Evolutionary conservation across 169 alveolate species (phyloP).

Genomic region (Toxoplasma gondii): DNA sequence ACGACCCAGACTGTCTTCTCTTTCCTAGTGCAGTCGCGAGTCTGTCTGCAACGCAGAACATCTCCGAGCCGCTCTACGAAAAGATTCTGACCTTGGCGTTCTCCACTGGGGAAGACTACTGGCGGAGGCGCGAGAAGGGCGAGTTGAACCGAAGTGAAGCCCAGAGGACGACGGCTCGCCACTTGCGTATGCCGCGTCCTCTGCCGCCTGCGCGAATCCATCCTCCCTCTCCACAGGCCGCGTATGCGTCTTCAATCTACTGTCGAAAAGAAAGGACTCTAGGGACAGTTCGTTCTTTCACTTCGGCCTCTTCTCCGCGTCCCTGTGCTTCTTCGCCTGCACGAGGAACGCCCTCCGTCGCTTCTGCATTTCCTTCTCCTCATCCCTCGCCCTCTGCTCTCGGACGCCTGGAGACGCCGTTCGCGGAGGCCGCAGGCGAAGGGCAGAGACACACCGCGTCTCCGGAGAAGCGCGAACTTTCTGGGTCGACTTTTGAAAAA

Average conservation of each 20-base stretch:
- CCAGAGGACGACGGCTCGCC: too few relatives aligned
- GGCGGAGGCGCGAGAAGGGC: not conserved
- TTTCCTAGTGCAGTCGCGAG: not conserved
- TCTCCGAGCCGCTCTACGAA: not conserved
- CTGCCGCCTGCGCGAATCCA: not conserved
- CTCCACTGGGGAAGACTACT: not conserved
- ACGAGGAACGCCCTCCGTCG: too few relatives aligned
- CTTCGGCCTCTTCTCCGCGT: too few relatives aligned
- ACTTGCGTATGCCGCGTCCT: not conserved
- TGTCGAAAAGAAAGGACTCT: too few relatives aligned
- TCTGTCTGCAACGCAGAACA: not conserved
- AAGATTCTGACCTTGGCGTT: not conserved
- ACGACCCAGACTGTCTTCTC: not conserved
- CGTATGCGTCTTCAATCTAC: too few relatives aligned
- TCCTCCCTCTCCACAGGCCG: too few relatives aligned
- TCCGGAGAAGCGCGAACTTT: not conserved
- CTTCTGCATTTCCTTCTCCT: not conserved
- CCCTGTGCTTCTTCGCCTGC: too few relatives aligned
- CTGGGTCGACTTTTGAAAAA: not conserved
- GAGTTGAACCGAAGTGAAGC: not conserved
- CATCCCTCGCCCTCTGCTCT: not conserved
- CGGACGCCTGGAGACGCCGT: not conserved
- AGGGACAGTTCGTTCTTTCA: too few relatives aligned
- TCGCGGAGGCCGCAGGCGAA: not conserved
- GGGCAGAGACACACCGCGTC: not conserved